Evolutionary conservation across 345 rosid species (phyloP).

Genomic region (Pistacia vera): DNA sequence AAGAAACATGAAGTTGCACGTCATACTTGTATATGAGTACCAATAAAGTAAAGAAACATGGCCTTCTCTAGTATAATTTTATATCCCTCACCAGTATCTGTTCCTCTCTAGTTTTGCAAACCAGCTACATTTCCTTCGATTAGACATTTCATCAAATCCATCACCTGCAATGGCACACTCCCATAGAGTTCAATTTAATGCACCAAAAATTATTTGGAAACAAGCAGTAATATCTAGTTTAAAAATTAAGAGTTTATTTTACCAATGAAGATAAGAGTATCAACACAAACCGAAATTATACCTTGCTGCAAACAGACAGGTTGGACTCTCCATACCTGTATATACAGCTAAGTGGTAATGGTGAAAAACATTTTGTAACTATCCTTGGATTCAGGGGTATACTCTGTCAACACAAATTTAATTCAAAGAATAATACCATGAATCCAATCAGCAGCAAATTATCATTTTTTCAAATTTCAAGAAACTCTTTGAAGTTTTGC

Average conservation of each 20-base stretch:
- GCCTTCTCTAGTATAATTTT: no score
- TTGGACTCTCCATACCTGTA: slow-evolving; percentile 56
- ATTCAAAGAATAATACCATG: background rate
- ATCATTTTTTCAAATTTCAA: background rate
- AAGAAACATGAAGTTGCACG: no score
- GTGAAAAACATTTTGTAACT: slow-evolving; percentile 43
- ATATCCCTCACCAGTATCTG: background rate
- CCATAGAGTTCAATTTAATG: no score
- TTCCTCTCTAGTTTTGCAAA: background rate
- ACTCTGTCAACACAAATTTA: slow-evolving; percentile 24
- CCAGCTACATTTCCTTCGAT: background rate
- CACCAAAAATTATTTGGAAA: no score
- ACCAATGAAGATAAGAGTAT: no score
- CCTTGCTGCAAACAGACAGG: slow-evolving; percentile 57
- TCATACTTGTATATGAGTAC: no score
- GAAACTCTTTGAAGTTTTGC: no score
- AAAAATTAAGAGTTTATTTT: no score
- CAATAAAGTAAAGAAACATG: no score
- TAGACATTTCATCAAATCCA: slow-evolving; percentile 11
- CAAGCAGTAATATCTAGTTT: no score
- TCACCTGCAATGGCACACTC: slow-evolving; percentile 4
- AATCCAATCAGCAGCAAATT: background rate
- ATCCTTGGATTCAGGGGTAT: slow-evolving; percentile 48
- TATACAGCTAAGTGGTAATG: slow-evolving; percentile 55
- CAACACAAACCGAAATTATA: slow-evolving; percentile 6